A percentile compares a stretch with the other conserved stretches of the same genome.
Evolutionary conservation across 1,284 basidiomycete species (phyloP).

Genomic region (Boletellus deceptivus): DNA sequence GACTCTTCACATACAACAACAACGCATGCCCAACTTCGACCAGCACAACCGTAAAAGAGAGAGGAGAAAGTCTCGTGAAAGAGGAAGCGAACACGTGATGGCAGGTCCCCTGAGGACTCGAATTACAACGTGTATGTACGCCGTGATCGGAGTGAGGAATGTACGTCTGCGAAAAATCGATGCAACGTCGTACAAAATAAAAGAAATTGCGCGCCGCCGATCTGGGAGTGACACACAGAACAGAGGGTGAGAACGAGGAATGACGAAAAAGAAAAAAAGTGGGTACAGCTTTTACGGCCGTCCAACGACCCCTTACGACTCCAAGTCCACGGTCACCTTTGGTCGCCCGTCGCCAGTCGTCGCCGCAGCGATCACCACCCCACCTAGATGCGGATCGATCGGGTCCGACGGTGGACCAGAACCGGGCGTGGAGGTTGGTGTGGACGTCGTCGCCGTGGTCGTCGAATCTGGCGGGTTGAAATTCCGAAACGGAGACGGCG

Average conservation of each 20-base stretch:
- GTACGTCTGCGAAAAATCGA: background rate
- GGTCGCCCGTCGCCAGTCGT: slow-evolving; percentile 22
- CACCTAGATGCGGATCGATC: slow-evolving; percentile 48
- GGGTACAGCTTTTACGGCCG: slow-evolving; percentile 2
- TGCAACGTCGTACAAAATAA: too few species aligned
- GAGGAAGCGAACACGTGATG: background rate
- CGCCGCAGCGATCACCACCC: slow-evolving; percentile 19
- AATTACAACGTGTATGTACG: slow-evolving; percentile 14
- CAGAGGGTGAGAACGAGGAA: background rate
- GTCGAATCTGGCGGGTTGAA: slow-evolving; percentile 32
- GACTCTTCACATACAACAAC: background rate
- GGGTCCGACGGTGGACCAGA: slow-evolving; percentile 41
- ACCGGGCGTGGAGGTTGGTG: slow-evolving; percentile 38
- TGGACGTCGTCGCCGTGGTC: slow-evolving; percentile 32
- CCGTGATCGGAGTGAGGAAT: background rate
- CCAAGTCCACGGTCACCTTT: slow-evolving; percentile 24
- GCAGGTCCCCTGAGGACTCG: slow-evolving; percentile 3
- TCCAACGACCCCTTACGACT: slow-evolving; percentile 26
- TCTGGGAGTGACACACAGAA: background rate
- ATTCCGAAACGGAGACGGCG: slow-evolving; percentile 62
- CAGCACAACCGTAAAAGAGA: background rate
- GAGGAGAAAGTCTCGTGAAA: background rate
- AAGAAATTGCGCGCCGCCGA: too few species aligned
- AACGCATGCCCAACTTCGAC: background rate
- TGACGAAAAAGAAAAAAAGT: too few species aligned